Evolutionary conservation across 805 yeast genomes (phyloP).

Genomic region (Candida palmyrensis): DNA sequence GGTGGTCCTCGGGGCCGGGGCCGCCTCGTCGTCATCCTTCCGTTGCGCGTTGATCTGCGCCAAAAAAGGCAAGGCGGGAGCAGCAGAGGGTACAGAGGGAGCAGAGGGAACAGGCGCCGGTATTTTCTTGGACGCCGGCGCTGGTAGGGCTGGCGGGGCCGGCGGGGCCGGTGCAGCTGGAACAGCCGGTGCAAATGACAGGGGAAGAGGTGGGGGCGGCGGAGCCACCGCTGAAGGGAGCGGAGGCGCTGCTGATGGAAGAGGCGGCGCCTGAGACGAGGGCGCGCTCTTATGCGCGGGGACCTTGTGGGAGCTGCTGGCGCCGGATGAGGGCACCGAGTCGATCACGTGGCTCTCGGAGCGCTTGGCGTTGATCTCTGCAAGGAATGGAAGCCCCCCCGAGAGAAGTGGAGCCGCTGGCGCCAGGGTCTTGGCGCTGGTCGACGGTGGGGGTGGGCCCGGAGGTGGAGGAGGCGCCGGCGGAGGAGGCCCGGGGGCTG

Average conservation of each 20-base stretch:
- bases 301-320: no score
- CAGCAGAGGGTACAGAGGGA: constrained; percentile 18
- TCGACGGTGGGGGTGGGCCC: constrained; percentile 8
- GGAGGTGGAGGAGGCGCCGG: constrained; percentile 9
- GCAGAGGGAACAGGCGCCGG: constrained; percentile 17
- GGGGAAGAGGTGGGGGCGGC: constrained; percentile 8
- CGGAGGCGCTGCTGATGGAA: constrained; percentile 19
- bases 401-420: constrained; percentile 10
- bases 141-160: constrained; percentile 13
- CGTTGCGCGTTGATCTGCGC: constrained; percentile 55
- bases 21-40: constrained; percentile 29
- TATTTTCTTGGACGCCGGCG: constrained; percentile 8
- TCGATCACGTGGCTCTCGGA: constrained; percentile 48
- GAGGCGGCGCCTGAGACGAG: neutral
- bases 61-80: constrained; percentile 45
- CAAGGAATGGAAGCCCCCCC: constrained; percentile 53
- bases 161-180: constrained; percentile 12
- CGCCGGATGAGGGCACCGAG: constrained; percentile 8
- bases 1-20: constrained; percentile 15
- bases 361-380: constrained; percentile 53
- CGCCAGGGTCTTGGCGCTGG: constrained; percentile 6
- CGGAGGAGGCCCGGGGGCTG: constrained; percentile 12
- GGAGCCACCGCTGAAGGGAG: constrained; percentile 10
- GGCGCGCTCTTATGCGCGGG: no score
- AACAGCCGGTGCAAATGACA: constrained; percentile 7